Evolutionary conservation across 345 rosid genomes (phyloP).

Genomic region (Acer yangbiense): DNA sequence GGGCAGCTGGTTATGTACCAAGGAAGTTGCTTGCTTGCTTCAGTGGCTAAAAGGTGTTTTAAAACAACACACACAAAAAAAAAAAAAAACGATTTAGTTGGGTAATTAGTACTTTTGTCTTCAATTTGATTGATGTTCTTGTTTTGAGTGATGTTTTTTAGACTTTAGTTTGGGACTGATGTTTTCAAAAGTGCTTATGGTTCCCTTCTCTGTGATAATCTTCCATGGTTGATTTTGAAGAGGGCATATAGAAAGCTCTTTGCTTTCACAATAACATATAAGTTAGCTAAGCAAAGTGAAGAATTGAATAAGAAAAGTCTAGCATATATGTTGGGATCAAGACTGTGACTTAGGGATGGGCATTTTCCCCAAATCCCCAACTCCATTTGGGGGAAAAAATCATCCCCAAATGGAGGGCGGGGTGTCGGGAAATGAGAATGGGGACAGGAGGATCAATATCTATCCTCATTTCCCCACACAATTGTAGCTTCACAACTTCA

Average conservation of each 20-base stretch:
- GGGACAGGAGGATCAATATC: too few relatives aligned
- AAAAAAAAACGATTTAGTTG: background rate
- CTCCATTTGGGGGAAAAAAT: too few relatives aligned
- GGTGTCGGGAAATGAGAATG: too few relatives aligned
- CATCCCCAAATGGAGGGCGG: too few relatives aligned
- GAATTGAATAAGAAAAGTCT: too few relatives aligned
- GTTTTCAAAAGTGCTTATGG: too few relatives aligned
- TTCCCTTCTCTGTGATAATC: too few relatives aligned
- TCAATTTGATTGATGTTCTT: background rate
- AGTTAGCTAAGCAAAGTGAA: too few relatives aligned
- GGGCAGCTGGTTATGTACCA: slow-evolving; percentile 45
- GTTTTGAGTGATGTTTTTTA: background rate
- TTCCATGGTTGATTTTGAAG: too few relatives aligned
- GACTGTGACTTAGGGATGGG: background rate
- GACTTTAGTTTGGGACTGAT: background rate
- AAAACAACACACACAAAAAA: background rate
- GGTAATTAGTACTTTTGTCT: background rate
- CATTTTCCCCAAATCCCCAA: too few relatives aligned
- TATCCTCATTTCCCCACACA: background rate
- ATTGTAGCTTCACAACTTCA: background rate
- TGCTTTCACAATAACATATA: background rate
- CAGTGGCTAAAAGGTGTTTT: slow-evolving; percentile 18
- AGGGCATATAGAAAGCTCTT: too few relatives aligned
- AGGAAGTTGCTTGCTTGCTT: slow-evolving; percentile 49
- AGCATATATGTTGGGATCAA: background rate